Percentiles rank a stretch among this genome's conserved stretches.
phyloP scores from a whole-genome alignment of 2,329 filamentous ascomycete species.

The Pseudocercospora pini-densiflorae region DNA sequence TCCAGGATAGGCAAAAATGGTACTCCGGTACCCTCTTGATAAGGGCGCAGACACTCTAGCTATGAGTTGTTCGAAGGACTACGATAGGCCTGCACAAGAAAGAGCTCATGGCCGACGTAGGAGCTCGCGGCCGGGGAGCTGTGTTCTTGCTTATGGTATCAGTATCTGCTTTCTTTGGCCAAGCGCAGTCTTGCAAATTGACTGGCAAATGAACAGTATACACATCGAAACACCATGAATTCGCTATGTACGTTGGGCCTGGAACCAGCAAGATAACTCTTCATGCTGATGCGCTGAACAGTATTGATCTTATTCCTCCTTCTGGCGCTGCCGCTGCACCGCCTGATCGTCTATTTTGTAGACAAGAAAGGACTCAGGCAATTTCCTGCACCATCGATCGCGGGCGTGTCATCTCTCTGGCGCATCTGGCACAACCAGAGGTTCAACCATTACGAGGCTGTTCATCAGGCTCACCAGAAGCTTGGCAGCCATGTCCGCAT shows the following conservation, averaged over 20 bases:
- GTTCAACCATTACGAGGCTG: background rate
- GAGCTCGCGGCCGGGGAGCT: background rate
- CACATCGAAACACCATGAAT: background rate
- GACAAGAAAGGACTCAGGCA: constrained; percentile 6
- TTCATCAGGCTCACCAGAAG: background rate
- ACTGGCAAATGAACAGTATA: background rate
- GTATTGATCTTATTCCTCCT: background rate
- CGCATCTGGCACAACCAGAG: constrained; percentile 10
- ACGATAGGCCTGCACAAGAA: background rate
- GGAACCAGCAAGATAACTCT: no score
- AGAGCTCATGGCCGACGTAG: background rate
- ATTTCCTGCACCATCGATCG: constrained; percentile 3
- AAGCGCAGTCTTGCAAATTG: background rate
- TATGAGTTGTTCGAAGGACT: background rate
- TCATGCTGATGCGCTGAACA: background rate
- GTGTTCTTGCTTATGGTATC: background rate
- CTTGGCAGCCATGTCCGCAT: constrained; percentile 4
- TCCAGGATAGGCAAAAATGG: constrained; percentile 4
- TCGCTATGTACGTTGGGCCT: background rate
- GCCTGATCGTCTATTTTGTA: background rate
- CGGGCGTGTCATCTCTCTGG: background rate
- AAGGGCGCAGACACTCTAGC: background rate
- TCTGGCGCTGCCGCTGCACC: background rate
- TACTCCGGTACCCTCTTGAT: background rate
- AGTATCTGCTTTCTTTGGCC: background rate